A percentile compares a stretch with the other conserved stretches of the same genome.
Conservation (phyloP, 2,329 filamentous ascomycete species). For the Curvularia sp. region DNA sequence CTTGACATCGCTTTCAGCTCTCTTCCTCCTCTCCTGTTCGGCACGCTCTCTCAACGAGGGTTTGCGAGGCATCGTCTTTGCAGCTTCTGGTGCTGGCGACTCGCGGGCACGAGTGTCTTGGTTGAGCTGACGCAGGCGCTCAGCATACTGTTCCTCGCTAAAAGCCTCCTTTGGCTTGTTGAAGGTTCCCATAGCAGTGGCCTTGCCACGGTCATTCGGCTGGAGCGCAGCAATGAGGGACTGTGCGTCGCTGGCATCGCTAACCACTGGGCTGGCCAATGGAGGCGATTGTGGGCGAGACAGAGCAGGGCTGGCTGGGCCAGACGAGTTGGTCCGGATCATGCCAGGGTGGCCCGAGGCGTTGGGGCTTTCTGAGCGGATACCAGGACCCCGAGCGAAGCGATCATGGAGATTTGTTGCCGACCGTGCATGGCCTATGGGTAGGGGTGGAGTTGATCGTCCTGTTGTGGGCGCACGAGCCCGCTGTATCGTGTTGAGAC, state of each 20-base stretch:
- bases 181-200: conserved; percentile 74
- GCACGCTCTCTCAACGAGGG: conserved; percentile 45
- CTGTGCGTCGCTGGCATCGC: conserved; percentile 72
- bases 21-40: conserved; percentile 44
- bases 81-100: conserved; percentile 19
- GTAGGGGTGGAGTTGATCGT: conserved; percentile 60
- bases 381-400: conserved; percentile 50
- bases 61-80: conserved; percentile 35
- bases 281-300: conserved; percentile 59
- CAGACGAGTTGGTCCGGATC: conserved; percentile 42
- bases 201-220: conserved; percentile 79
- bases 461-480: conserved; percentile 55
- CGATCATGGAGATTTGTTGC: conserved; percentile 58
- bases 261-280: conserved; percentile 70
- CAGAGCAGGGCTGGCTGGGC: conserved; percentile 50
- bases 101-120: conserved; percentile 69
- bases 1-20: conserved; percentile 32
- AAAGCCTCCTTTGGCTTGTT: conserved; percentile 78
- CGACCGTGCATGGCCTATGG: conserved; percentile 53
- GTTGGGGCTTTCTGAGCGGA: conserved; percentile 57
- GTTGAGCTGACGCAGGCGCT: conserved; percentile 82
- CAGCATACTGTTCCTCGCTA: conserved; percentile 83
- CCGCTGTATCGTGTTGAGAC: conserved; percentile 78
- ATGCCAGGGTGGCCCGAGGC: conserved; percentile 45
- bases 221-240: conserved; percentile 69